Conservation (phyloP, 1,284 basidiomycete species). For the Ustilago hordei region DNA sequence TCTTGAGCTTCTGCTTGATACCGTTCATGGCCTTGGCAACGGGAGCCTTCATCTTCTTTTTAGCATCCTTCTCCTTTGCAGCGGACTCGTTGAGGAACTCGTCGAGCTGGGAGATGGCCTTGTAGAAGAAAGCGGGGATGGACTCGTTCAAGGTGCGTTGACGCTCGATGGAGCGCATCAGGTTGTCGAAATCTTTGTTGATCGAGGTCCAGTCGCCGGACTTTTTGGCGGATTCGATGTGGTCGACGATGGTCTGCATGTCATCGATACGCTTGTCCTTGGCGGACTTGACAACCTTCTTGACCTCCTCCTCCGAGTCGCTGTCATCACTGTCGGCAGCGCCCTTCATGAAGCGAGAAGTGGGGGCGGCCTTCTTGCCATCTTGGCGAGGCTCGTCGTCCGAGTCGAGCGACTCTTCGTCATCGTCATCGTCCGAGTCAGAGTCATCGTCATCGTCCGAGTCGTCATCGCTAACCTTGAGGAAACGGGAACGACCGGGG, state of each 20-base stretch:
- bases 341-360: constrained; percentile 68
- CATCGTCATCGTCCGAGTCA: constrained; percentile 58
- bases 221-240: constrained; percentile 93
- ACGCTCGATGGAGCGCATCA: constrained; percentile 87
- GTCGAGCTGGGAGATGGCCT: constrained; percentile 82
- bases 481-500: constrained; percentile 50
- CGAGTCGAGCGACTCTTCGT: constrained; percentile 55
- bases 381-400: constrained; percentile 49
- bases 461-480: constrained; percentile 52
- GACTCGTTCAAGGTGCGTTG: constrained; percentile 86
- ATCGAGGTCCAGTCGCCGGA: constrained; percentile 94
- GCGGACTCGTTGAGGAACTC: constrained; percentile 79
- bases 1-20: constrained; percentile 97
- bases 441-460: constrained; percentile 43
- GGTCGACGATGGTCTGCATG: constrained; percentile 86
- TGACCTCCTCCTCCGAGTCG: constrained; percentile 78
- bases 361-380: constrained; percentile 53
- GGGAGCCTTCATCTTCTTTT: constrained; percentile 95
- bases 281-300: constrained; percentile 82
- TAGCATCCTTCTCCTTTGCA: constrained; percentile 80
- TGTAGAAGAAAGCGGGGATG: constrained; percentile 87
- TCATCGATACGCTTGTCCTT: constrained; percentile 87
- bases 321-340: constrained; percentile 71
- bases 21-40: constrained; percentile 94
- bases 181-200: constrained; percentile 90